These are phyloP conservation scores for Viola pubescens DNA, from an alignment of 441 rosid genomes.

Conservation along the genomic window DNA sequence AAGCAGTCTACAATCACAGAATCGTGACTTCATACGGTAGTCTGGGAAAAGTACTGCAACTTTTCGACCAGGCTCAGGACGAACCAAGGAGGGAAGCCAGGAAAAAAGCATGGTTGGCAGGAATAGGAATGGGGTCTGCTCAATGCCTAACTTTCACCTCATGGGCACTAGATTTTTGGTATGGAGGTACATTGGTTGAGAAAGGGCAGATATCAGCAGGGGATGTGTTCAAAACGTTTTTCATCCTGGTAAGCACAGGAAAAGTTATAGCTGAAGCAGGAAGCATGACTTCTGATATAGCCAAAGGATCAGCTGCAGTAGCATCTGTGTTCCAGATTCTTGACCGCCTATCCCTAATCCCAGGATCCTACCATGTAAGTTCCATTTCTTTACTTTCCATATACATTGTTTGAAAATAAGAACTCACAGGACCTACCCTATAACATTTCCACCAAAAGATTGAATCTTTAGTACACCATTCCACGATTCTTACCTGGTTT, in stretches of 20 bases:
- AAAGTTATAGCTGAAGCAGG: conserved; percentile 89
- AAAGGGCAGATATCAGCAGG: conserved; percentile 71
- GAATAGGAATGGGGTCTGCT: conserved; percentile 81
- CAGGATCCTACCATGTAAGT: conserved; percentile 45
- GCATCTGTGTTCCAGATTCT: conserved; percentile 69
- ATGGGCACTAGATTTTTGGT: conserved; percentile 88
- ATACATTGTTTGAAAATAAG: too few relatives aligned
- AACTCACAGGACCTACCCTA: too few relatives aligned
- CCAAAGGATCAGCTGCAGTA: conserved; percentile 70
- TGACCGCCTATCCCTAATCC: conserved; percentile 55
- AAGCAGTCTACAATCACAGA: conserved; percentile 70
- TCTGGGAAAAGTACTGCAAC: conserved; percentile 45
- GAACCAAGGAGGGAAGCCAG: conserved; percentile 53
- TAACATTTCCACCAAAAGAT: too few relatives aligned
- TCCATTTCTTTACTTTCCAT: neutral
- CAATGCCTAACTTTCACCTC: conserved; percentile 71
- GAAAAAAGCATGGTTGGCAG: conserved; percentile 78
- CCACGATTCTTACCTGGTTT: too few relatives aligned
- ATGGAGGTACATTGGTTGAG: conserved; percentile 57
- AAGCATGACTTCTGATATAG: conserved; percentile 89
- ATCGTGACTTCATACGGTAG: conserved; percentile 71
- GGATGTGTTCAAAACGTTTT: conserved; percentile 77
- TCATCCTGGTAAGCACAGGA: conserved; percentile 76
- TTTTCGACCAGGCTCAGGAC: conserved; percentile 71
- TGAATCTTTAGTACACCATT: too few relatives aligned